Evolutionary conservation across 1,139 yeast genomes (phyloP), one percentile per base, ranked within the genome.

Genomic region (Geotrichum cucujoidarum): DNA sequence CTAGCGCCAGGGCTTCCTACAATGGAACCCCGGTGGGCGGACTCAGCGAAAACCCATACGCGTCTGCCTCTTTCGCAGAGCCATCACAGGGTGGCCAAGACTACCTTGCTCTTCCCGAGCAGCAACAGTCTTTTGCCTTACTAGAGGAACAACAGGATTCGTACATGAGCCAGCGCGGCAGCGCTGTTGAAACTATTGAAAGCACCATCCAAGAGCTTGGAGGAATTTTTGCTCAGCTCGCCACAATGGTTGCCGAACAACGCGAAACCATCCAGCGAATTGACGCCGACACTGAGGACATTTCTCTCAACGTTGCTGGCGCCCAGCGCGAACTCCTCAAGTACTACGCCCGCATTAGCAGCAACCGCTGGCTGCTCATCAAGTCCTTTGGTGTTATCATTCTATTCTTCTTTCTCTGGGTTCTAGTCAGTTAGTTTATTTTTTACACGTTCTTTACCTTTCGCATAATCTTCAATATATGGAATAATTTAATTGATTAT

Each of bases 211-310:
- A 90, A 62, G 98, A 92, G 66, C 95, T 92, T 40, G 99, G 99
- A 29, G 86, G 87, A 49, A 75, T 92, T 55, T 92, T 94, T 69
- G 94, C 87, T 59, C 98, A 92, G 67, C 74, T 92, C 59, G 96
- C 97, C 2, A 85, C 95, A 1, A 90, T 92, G 97, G 97, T 92
- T 11, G 90, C 88, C 53, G 98, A 94, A 66, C 99, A 92, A 68
- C 94, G 97, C 36, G 98, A 92, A 61, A 87, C 85, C 24, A 92
- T 92, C 50, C 98, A 92, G 65, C 75, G 97, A 62, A 92, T 92
- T 55, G 98, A 94, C 67, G 88, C 83, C 50, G 90, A 92, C 63
- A 95, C 95, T 3, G 97, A 90, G 58, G 97, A 94, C 60, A 88
- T 92, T 45, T 81, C 87, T 59, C 66, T 90, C 62, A 92, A 90